phyloP scores from a whole-genome alignment of 2,329 filamentous ascomycete genomes.

The Talaromyces marneffei region DNA sequence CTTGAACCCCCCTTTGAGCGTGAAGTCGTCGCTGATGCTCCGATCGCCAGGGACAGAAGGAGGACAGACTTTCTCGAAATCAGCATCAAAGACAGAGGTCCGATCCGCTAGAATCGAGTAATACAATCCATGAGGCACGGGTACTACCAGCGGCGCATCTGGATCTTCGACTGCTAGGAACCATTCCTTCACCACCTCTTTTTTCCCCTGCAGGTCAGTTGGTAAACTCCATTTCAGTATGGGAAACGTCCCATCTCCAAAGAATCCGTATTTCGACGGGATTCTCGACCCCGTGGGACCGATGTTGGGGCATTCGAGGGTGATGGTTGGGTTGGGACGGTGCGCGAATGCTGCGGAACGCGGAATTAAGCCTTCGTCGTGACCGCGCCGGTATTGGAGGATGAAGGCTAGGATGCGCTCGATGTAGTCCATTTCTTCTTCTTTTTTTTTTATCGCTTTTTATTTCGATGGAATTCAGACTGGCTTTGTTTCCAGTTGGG shows the following conservation, averaged over 20 bases:
- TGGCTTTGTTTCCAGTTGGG: neutral
- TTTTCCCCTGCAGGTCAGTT: neutral
- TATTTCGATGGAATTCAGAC: neutral
- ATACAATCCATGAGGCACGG: conserved; percentile 17
- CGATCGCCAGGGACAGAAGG: neutral
- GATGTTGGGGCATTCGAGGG: conserved; percentile 10
- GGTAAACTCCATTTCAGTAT: conserved; percentile 1
- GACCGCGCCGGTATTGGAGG: neutral
- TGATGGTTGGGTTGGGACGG: conserved; percentile 3
- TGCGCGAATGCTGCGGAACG: conserved; percentile 4
- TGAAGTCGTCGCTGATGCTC: conserved; percentile 17
- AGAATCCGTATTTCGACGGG: conserved; percentile 2
- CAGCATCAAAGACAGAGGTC: conserved; percentile 30
- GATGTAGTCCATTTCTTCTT: conserved; percentile 3
- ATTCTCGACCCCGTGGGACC: conserved; percentile 7
- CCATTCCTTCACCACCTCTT: conserved; percentile 8
- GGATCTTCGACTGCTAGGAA: conserved; percentile 19
- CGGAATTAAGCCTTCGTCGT: conserved; percentile 6
- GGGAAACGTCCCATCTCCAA: neutral
- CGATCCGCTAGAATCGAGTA: conserved; percentile 32
- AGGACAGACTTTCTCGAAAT: conserved; percentile 29
- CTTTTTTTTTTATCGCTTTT: neutral
- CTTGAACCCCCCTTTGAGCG: conserved; percentile 40
- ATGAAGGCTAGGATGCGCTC: conserved; percentile 1
- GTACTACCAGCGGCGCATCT: conserved; percentile 17